Evolutionary conservation across 2,329 filamentous ascomycete genomes (phyloP).

Genomic region (Fusarium virguliforme): DNA sequence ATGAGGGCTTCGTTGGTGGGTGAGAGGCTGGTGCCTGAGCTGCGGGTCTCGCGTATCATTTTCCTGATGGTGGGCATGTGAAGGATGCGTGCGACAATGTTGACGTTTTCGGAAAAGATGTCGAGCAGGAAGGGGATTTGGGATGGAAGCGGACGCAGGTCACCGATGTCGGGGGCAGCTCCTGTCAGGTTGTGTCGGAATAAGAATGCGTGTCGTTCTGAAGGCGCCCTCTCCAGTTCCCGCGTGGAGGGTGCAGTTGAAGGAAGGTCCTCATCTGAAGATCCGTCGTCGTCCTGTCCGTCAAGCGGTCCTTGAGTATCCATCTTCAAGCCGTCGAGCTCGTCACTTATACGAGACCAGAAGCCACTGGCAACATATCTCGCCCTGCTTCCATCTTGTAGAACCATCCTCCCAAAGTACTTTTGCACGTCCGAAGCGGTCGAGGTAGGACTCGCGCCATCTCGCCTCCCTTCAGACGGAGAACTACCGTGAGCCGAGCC

Average conservation of each 20-base stretch:
- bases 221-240: conserved; percentile 61
- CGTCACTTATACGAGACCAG: conserved; percentile 71
- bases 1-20: conserved; percentile 67
- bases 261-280: conserved; percentile 57
- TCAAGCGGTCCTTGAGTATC: conserved; percentile 55
- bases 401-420: conserved; percentile 65
- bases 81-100: conserved; percentile 60
- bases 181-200: conserved; percentile 63
- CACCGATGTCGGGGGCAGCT: conserved; percentile 53
- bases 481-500: conserved; percentile 53
- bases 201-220: conserved; percentile 67
- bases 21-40: conserved; percentile 54
- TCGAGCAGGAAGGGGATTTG: conserved; percentile 70
- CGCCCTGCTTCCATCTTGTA: conserved; percentile 61
- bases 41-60: conserved; percentile 56
- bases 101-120: conserved; percentile 68
- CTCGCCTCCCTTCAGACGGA: conserved; percentile 43
- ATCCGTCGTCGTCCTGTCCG: conserved; percentile 55
- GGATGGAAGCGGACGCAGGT: conserved; percentile 68
- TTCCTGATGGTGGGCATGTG: conserved; percentile 62
- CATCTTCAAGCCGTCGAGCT: conserved; percentile 65
- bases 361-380: conserved; percentile 69
- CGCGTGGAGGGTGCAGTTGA: conserved; percentile 54
- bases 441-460: conserved; percentile 25
- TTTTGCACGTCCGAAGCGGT: conserved; percentile 54